Evolutionary conservation across 192 early-diverging fungal genomes (phyloP).

Genomic region (Paraglomus occultum): DNA sequence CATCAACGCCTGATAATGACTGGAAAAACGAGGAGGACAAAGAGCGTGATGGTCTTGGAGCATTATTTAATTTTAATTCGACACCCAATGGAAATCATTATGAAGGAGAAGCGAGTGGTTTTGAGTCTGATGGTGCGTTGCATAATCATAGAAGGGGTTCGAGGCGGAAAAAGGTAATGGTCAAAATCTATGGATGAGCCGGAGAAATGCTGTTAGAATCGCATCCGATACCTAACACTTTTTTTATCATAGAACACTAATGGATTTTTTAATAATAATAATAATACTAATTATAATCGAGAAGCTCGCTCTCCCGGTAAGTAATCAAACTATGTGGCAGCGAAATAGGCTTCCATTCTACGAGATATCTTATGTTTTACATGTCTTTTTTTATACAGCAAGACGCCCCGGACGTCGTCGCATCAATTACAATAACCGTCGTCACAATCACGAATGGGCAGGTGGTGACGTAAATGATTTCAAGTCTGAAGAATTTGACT

Average conservation of each 20-base stretch:
- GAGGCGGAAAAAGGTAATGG: constrained; percentile 17
- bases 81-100: constrained; percentile 2
- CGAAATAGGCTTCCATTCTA: too few relatives aligned
- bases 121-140: constrained; percentile 12
- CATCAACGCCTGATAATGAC: constrained; percentile 27
- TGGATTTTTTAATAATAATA: constrained; percentile 11
- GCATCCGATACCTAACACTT: background rate
- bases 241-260: constrained; percentile 10
- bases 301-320: background rate
- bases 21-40: constrained; percentile 23
- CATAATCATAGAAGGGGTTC: constrained; percentile 17
- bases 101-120: constrained; percentile 17
- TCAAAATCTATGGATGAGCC: too few relatives aligned
- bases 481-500: constrained; percentile 64
- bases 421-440: constrained; percentile 5
- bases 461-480: constrained; percentile 57
- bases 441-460: constrained; percentile 54
- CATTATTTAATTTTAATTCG: constrained; percentile 9
- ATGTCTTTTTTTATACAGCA: constrained; percentile 24
- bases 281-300: background rate
- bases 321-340: too few relatives aligned
- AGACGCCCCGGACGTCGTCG: constrained; percentile 23
- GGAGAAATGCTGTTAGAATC: too few relatives aligned
- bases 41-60: background rate
- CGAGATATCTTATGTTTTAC: background rate